Conservation (phyloP, 2,329 filamentous ascomycete genomes). For the Periglandula ipomoeae region DNA sequence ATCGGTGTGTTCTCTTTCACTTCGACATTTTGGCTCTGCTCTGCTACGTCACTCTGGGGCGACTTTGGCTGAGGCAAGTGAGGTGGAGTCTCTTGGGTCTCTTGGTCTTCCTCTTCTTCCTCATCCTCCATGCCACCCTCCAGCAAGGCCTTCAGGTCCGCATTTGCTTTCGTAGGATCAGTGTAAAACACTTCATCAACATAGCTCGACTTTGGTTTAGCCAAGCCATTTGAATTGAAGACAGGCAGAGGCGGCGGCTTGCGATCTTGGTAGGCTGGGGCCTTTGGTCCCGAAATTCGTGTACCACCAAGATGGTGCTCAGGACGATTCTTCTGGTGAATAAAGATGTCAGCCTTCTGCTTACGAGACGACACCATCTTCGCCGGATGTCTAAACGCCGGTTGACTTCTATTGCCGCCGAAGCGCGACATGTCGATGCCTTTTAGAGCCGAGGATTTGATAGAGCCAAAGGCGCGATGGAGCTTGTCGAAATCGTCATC, state of each 20-base stretch:
- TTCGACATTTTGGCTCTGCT: slow-evolving; percentile 14
- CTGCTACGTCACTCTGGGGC: slow-evolving; percentile 3
- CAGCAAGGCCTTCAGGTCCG: slow-evolving; percentile 72
- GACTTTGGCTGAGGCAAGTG: slow-evolving; percentile 2
- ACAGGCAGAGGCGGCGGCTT: slow-evolving; percentile 36
- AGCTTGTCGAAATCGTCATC: slow-evolving; percentile 24
- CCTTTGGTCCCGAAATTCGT: slow-evolving; percentile 36
- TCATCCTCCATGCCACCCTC: slow-evolving; percentile 74
- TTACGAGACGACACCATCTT: slow-evolving; percentile 42
- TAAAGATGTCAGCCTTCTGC: slow-evolving; percentile 47
- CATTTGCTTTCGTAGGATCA: slow-evolving; percentile 61
- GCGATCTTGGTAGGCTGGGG: slow-evolving; percentile 37
- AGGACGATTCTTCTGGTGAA: slow-evolving; percentile 43
- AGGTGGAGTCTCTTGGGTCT: too few relatives aligned
- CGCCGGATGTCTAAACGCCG: slow-evolving; percentile 28
- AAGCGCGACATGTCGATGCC: slow-evolving; percentile 1
- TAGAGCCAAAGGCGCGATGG: slow-evolving; percentile 19
- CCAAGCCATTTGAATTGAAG: slow-evolving; percentile 33
- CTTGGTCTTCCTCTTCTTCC: slow-evolving; percentile 43
- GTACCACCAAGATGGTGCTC: slow-evolving; percentile 45
- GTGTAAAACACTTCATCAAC: slow-evolving; percentile 52
- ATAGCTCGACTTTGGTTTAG: slow-evolving; percentile 11
- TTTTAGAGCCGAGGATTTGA: slow-evolving; percentile 16
- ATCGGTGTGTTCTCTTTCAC: not conserved
- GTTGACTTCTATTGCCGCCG: slow-evolving; percentile 9